These are phyloP conservation scores for Boletus huronensis DNA, from an alignment of 768 basidiomycete species.

Conservation along the genomic window DNA sequence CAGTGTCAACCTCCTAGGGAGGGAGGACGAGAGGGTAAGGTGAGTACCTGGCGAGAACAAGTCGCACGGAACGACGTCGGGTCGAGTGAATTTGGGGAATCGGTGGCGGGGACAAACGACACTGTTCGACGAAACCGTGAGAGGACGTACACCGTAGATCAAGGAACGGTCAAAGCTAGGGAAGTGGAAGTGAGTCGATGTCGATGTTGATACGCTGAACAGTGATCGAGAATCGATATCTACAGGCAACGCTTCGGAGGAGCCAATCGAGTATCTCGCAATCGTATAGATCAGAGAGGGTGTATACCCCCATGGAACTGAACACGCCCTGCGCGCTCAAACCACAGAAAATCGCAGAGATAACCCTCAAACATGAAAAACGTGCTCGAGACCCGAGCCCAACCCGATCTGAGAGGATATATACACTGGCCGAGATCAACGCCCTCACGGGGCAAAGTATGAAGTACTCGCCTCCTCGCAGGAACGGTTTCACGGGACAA, in stretches of 20 bases:
- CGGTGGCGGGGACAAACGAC: constrained; percentile 11
- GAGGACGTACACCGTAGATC: constrained; percentile 7
- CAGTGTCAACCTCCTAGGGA: constrained; percentile 13
- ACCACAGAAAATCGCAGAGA: constrained; percentile 15
- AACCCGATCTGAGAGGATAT: constrained; percentile 32
- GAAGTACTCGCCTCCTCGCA: constrained; percentile 22
- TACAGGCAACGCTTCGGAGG: constrained; percentile 18
- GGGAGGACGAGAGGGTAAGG: constrained; percentile 31
- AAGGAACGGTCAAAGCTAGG: constrained; percentile 14
- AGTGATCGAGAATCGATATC: not conserved
- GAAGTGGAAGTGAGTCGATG: constrained; percentile 22
- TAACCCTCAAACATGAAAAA: constrained; percentile 17
- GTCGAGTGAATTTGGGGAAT: constrained; percentile 23
- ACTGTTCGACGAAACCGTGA: constrained; percentile 14
- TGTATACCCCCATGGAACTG: constrained; percentile 22
- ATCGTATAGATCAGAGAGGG: constrained; percentile 25
- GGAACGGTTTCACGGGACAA: constrained; percentile 8
- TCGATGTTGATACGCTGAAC: not conserved
- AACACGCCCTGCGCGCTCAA: constrained; percentile 12
- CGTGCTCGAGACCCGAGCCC: constrained; percentile 25
- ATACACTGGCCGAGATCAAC: constrained; percentile 33
- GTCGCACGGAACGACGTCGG: constrained; percentile 39
- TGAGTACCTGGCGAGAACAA: constrained; percentile 56
- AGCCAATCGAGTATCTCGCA: constrained; percentile 21
- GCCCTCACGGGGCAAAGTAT: constrained; percentile 29